Base-by-base conservation (phyloP, 352 stramenopile genomes). In the Phytophthora sp. region DNA sequence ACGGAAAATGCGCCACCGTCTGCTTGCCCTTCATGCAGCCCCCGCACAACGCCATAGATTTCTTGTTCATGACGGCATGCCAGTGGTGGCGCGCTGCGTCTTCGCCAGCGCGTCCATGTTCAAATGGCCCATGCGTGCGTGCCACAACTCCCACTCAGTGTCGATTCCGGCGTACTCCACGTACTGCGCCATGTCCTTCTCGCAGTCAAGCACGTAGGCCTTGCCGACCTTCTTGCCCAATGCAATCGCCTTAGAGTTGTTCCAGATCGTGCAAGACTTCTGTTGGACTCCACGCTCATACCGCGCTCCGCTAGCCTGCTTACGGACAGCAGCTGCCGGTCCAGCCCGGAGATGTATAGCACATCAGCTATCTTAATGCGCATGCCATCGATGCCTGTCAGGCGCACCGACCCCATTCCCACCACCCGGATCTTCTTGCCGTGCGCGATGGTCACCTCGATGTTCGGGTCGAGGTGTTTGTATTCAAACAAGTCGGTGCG, bases 61-160 rank as follows among this genome's bases (percentile, higher is more conserved):
- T 32, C 2, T 23, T 18, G 0, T 15, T n/a, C 11, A 48, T 4
- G 5, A 5, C n/a, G 62, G 55, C 7, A 66, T 41, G 2, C 55
- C 55, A 21, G 15, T 37, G 2, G 54, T 72, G 10, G 43, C 26
- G 1, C 12, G 27, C 15, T 58, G 31, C 9, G 31, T 61, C 31
- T 55, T 56, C 20, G 28, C 11, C 27, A 61, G 26, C 7, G 27
- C 31, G 21, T 56, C 31, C 28, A 53, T 3, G 32, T 45, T 66
- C 4, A 46, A 27, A 23, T 66, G 62, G 1, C 54, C 55, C 28
- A 72, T 55, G 2, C 49, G n/a, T n/a, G n/a, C n/a, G n/a, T n/a
- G n/a, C n/a, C n/a, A n/a, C n/a, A n/a, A n/a, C n/a, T n/a, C n/a
- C 61, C 50, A 65, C 61, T 69, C 18, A 48, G 20, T 56, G 17